phyloP scores from a whole-genome alignment of 2,329 filamentous ascomycete genomes.

The Curvularia lunata region DNA sequence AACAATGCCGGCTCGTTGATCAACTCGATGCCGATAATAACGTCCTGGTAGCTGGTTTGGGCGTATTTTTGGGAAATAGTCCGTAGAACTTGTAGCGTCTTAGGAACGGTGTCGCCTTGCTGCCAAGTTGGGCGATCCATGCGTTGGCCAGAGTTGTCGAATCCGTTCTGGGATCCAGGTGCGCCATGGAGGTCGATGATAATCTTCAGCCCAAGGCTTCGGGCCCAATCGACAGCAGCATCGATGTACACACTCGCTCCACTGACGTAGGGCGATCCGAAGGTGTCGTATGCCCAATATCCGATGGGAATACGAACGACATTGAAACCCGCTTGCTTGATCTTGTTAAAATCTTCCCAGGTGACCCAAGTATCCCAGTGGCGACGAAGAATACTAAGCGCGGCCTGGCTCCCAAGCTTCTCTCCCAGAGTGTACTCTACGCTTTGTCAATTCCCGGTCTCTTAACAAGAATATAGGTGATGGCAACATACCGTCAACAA shows the following conservation, averaged over 20 bases:
- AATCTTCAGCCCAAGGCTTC: slow-evolving; percentile 60
- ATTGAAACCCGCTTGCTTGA: slow-evolving; percentile 64
- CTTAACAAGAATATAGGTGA: background rate
- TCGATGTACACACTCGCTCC: slow-evolving; percentile 62
- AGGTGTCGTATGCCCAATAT: slow-evolving; percentile 65
- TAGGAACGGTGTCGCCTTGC: slow-evolving; percentile 55
- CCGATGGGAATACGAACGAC: slow-evolving; percentile 65
- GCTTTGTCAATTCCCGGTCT: background rate
- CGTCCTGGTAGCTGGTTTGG: slow-evolving; percentile 59
- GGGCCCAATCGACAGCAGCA: slow-evolving; percentile 63
- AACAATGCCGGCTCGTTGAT: slow-evolving; percentile 61
- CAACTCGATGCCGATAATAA: slow-evolving; percentile 64
- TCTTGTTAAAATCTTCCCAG: slow-evolving; percentile 62
- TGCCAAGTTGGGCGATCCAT: slow-evolving; percentile 54
- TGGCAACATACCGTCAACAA: slow-evolving; percentile 49
- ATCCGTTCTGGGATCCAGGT: slow-evolving; percentile 65
- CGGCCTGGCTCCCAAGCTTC: slow-evolving; percentile 56
- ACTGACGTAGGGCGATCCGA: slow-evolving; percentile 57
- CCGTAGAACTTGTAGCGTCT: slow-evolving; percentile 63
- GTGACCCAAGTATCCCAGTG: slow-evolving; percentile 61
- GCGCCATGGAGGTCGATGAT: slow-evolving; percentile 66
- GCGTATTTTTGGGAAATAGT: slow-evolving; percentile 65
- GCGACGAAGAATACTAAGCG: slow-evolving; percentile 53
- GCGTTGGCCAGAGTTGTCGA: slow-evolving; percentile 66
- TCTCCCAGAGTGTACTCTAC: slow-evolving; percentile 59